Base-by-base conservation (phyloP, 1,284 basidiomycete genomes). In the Puccinia triticina region DNA sequence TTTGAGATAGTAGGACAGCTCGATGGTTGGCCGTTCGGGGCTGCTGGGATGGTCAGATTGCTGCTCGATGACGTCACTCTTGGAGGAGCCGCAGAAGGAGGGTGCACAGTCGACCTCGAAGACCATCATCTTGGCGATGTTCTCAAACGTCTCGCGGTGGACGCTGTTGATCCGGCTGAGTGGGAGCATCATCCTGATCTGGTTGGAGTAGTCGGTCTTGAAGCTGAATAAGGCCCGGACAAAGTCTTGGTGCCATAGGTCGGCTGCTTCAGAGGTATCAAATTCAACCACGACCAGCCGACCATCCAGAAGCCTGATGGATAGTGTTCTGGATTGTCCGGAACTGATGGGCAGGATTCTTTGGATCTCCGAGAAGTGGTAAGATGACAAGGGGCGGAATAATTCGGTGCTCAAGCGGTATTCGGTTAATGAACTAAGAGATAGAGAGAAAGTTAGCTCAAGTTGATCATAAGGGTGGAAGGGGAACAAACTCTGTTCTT, bases 391-490 rank as follows among this genome's bases (percentile, higher is more conserved):
- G 0, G 85, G 85, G 77, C 86, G 83, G 71, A 85, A 85, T 59
- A 85, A 84, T 75, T 85, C 83, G 59, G 84, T 84, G 76, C 84
- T 85, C 34, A 84, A 84, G 14, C 83, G 46, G 76, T 85, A 86
- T n/a, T 84, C 82, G 57, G 84, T 84, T 76, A 86, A 80, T 40
- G 77, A 79, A 55, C 84, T 82, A 50, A 57, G 18, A 26, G 8
- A 74, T 23, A 40, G 21, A 74, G n/a, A 40, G 48, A 29, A 43
- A 69, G 14, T n/a, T 18, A 67, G 26, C 12, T 46, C 14, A 61
- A 16, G n/a, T 3, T 23, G 37, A 43, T 12, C 34, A 16, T 3
- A 73, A 61, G 37, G 69, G 12, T 40, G 32, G 55, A n/a, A 26
- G 21, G 64, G 18, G n/a, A 55, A 82, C 73, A 32, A 32, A 82